Evolutionary conservation across 148 eudicot species (phyloP).

Genomic region (Amaranthus hypochondriacus): DNA sequence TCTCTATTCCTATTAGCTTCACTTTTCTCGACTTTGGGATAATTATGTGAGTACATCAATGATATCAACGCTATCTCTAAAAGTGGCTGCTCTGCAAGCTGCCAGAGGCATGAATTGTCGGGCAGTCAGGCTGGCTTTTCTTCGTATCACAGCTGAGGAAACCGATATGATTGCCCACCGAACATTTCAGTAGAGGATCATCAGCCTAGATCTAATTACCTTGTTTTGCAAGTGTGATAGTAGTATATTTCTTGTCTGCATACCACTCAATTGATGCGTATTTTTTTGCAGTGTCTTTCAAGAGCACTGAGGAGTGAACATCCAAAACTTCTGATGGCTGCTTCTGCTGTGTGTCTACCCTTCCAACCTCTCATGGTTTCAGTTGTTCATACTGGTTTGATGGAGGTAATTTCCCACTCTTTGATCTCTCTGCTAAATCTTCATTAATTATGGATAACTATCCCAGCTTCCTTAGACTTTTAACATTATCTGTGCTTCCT

Average conservation of each 20-base stretch:
- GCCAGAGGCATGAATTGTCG: too few relatives aligned
- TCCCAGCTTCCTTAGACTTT: not conserved
- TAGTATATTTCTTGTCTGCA: not conserved
- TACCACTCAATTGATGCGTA: conserved; percentile 1
- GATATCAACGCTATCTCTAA: too few relatives aligned
- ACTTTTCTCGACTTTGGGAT: too few relatives aligned
- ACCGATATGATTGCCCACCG: too few relatives aligned
- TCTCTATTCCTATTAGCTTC: too few relatives aligned
- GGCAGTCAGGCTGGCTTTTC: too few relatives aligned
- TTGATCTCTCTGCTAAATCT: not conserved
- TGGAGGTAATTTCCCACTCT: conserved; percentile 62
- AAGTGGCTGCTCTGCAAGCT: too few relatives aligned
- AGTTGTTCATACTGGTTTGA: conserved; percentile 88
- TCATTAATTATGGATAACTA: not conserved
- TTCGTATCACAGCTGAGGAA: too few relatives aligned
- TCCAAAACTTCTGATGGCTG: conserved; percentile 85
- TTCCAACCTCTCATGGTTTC: conserved; percentile 97
- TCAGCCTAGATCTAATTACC: not conserved
- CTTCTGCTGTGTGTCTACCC: conserved; percentile 77
- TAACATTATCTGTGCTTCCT: too few relatives aligned
- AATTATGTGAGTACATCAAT: too few relatives aligned
- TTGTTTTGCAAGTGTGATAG: not conserved
- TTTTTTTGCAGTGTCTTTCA: conserved; percentile 66
- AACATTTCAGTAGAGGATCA: too few relatives aligned
- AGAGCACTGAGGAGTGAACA: conserved; percentile 77